Evolutionary conservation across 2,329 filamentous ascomycete species (phyloP), one percentile per base, ranked within the genome.

Genomic region (Colletotrichum caudatum): DNA sequence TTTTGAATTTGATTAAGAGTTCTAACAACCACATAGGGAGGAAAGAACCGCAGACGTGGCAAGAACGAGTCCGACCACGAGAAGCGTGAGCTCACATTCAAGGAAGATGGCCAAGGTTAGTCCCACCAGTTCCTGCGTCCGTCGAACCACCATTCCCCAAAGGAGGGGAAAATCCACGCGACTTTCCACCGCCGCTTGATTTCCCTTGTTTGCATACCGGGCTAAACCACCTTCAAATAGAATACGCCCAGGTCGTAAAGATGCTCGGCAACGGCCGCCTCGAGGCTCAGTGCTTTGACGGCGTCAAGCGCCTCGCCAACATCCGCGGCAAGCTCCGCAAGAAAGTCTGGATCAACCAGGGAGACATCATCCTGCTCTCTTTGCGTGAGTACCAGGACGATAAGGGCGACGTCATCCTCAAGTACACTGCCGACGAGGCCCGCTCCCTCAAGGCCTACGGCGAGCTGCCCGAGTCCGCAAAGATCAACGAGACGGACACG

Each of bases 261-360:
- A 97, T 98, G 95, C 89, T 97, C 74, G 94, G 94, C 76, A 97
- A 97, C 89, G 94, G 95, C 76, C 93, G 95, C 78, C 91, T 98
- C 60, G 94, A 97, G 84, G 94, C 94, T 71, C 81, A 94, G 77
- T 98, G 95, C 87, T 99, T 99, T 84, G 96, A 98, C 82, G 95
- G 95, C 81, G 91, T 92, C 76, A 94, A 94, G 83, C 91, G 94
- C 73, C 89, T 83, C 51, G 93, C 92, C 74, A 81, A 82, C 73
- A 84, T 82, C 74, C 94, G 95, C 75, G 95, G 95, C 85, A 98
- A 99, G 86, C 93, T 99, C 79, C 92, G 96, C 80, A 99, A 99
- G 90, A 99, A 99, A 90, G 96, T 98, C 84, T 98, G 94, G 94
- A 98, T 98, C 89, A 98, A 97, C 89, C 94, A 97, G 86, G 94